These are phyloP conservation scores for Glomus cerebriforme DNA, from an alignment of 192 early-diverging fungal species.

Conservation along the genomic window DNA sequence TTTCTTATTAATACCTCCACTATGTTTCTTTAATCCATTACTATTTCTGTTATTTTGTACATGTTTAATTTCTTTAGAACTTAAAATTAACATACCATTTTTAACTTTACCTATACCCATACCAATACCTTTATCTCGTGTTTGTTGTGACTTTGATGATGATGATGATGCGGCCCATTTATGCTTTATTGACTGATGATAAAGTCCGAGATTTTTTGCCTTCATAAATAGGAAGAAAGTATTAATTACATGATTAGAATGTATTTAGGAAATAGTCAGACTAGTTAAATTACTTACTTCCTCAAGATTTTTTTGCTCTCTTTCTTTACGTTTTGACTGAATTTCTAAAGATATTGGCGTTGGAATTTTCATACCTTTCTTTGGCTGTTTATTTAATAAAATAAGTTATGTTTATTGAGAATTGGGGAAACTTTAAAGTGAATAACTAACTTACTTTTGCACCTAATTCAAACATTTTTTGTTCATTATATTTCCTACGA, in stretches of 20 bases:
- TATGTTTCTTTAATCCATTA: not conserved
- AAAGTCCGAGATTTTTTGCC: constrained; percentile 47
- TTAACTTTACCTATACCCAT: constrained; percentile 47
- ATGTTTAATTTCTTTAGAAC: constrained; percentile 42
- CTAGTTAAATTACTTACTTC: constrained; percentile 22
- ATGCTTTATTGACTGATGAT: constrained; percentile 46
- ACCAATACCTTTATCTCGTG: constrained; percentile 42
- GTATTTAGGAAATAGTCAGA: not conserved
- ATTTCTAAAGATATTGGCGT: constrained; percentile 40
- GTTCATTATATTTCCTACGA: constrained; percentile 41
- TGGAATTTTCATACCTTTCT: constrained; percentile 35
- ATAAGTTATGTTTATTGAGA: not conserved
- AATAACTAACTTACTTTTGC: constrained; percentile 36
- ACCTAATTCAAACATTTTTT: constrained; percentile 40
- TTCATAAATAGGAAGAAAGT: not conserved
- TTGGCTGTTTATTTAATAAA: not conserved
- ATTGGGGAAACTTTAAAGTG: not conserved
- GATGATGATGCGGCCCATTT: constrained; percentile 36
- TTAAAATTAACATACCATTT: constrained; percentile 42
- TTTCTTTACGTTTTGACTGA: constrained; percentile 37
- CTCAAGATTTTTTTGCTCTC: constrained; percentile 37
- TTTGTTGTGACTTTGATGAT: constrained; percentile 27
- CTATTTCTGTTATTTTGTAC: constrained; percentile 11
- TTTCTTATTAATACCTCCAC: not conserved
- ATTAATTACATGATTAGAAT: not conserved